Evolutionary conservation across 176 grass and related monocot genomes (phyloP).

Genomic region (Triticum dicoccoides): DNA sequence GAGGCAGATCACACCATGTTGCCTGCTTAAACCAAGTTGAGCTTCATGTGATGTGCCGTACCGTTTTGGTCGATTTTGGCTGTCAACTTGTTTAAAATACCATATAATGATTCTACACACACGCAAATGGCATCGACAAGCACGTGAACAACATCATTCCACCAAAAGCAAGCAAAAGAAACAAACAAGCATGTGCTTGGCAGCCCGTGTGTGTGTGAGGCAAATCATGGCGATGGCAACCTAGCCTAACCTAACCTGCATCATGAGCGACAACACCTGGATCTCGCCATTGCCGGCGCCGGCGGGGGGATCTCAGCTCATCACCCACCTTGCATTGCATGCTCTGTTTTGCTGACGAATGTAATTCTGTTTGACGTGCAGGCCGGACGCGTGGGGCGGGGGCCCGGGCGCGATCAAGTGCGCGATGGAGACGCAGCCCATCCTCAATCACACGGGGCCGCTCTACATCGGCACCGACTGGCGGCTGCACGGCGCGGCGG

Average conservation of each 20-base stretch:
- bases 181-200: not conserved
- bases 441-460: conserved; percentile 35
- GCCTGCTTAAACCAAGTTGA: not conserved
- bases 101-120: not conserved
- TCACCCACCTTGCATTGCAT: not conserved
- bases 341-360: no score
- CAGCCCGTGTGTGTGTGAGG: not conserved
- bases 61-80: not conserved
- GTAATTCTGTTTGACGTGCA: not conserved
- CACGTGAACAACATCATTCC: not conserved
- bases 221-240: not conserved
- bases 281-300: not conserved
- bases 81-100: not conserved
- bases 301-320: not conserved
- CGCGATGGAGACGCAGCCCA: conserved; percentile 74
- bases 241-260: not conserved
- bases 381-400: conserved; percentile 41
- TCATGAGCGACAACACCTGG: not conserved
- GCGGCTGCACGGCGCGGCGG: conserved; percentile 56
- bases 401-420: conserved; percentile 40
- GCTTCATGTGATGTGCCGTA: no score
- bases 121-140: not conserved
- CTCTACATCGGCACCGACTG: conserved; percentile 68
- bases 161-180: not conserved
- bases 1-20: no score